phyloP scores from a whole-genome alignment of 139 green algal genomes.

The Tetraselmis striata region DNA sequence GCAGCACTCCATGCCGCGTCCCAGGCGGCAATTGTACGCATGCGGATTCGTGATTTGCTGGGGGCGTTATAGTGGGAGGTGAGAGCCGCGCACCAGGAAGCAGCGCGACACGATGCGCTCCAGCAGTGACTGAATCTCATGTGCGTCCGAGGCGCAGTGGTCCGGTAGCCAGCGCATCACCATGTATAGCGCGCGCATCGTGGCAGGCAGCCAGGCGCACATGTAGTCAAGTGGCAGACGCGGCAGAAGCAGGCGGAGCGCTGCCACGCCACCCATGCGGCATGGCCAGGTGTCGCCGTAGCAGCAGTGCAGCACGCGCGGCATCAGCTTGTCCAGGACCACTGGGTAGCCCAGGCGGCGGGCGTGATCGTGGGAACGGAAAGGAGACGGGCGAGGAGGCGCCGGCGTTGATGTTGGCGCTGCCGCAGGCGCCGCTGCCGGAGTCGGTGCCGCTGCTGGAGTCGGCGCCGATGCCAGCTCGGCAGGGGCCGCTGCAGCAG shows the following conservation, averaged over 20 bases:
- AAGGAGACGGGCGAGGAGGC: neutral
- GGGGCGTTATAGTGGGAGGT: too few species aligned
- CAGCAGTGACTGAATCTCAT: neutral
- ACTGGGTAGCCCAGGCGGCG: constrained; percentile 11
- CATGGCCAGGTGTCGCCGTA: constrained; percentile 73
- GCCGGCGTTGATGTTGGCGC: neutral
- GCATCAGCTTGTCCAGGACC: constrained; percentile 72
- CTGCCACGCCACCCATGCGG: constrained; percentile 68
- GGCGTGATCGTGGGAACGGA: neutral
- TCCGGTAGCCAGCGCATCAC: neutral
- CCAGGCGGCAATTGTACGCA: too few species aligned
- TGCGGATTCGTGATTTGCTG: too few species aligned
- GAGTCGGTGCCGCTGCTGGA: neutral
- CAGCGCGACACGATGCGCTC: constrained; percentile 3
- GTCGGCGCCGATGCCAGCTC: neutral
- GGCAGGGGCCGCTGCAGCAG: too few species aligned
- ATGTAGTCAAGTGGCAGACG: constrained; percentile 1
- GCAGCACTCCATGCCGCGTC: too few species aligned
- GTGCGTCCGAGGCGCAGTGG: neutral
- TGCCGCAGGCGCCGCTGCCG: neutral
- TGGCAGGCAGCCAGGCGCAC: neutral
- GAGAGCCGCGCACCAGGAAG: neutral
- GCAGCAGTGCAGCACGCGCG: constrained; percentile 79
- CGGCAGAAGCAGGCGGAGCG: constrained; percentile 44
- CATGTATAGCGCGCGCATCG: neutral